These are phyloP conservation scores for Ceratobasidium sp. DNA, from an alignment of 1,284 basidiomycete species.

Conservation along the genomic window DNA sequence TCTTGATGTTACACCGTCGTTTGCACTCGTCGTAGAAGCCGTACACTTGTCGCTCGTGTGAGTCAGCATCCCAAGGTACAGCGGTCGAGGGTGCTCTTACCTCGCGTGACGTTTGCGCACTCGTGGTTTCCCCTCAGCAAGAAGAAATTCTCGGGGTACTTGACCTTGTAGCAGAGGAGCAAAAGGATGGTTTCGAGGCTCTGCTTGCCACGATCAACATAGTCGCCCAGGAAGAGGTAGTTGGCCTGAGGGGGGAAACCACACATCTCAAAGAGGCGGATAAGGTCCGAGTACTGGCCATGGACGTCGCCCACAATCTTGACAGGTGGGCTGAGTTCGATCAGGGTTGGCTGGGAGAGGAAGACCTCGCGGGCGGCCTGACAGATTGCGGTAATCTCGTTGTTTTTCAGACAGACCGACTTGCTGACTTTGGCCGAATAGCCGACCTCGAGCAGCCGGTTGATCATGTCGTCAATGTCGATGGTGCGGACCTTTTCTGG, in stretches of 20 bases:
- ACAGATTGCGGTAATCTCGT: constrained; percentile 94
- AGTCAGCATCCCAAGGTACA: constrained; percentile 27
- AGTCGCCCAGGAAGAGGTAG: constrained; percentile 98
- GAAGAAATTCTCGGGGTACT: constrained; percentile 99
- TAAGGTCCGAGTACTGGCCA: constrained; percentile 97
- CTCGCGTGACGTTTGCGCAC: constrained; percentile 98
- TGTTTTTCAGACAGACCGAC: constrained; percentile 93
- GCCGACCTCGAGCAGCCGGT: constrained; percentile 92
- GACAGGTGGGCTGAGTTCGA: constrained; percentile 96
- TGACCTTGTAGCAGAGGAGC: constrained; percentile 98
- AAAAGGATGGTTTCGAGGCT: constrained; percentile 97
- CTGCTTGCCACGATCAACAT: constrained; percentile 98
- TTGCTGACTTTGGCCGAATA: constrained; percentile 99
- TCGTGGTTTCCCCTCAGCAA: constrained; percentile 97
- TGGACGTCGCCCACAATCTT: constrained; percentile 99
- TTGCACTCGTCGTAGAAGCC: constrained; percentile 99
- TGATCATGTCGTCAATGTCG: constrained; percentile 99
- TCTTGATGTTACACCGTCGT: constrained; percentile 98
- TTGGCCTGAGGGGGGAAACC: constrained; percentile 97
- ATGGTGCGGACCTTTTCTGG: constrained; percentile 61
- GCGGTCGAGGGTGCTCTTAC: constrained; percentile 55
- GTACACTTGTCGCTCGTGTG: constrained; percentile 68
- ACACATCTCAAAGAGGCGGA: constrained; percentile 99
- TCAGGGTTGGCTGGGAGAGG: constrained; percentile 93
- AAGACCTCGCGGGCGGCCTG: constrained; percentile 97